Conservation (phyloP, 495 filamentous ascomycete species). For the Cenococcum geophilum region DNA sequence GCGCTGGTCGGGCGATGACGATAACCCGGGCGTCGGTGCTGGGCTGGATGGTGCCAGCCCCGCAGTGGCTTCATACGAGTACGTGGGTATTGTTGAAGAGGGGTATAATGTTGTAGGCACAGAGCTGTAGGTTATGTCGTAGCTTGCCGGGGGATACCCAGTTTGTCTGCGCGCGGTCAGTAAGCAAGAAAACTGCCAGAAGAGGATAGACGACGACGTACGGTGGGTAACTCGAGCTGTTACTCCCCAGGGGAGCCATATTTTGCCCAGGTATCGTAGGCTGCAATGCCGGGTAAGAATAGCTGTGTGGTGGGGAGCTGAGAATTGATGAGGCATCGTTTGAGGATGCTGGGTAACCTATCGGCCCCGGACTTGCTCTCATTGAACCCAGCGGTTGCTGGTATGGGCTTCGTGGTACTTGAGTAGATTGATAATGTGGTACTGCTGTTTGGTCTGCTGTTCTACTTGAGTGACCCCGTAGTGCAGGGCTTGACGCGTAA, state of each 20-base stretch:
- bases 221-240: slow-evolving; percentile 29
- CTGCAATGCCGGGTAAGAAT: slow-evolving; percentile 24
- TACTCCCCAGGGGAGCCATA: slow-evolving; percentile 15
- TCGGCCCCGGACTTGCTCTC: slow-evolving; percentile 25
- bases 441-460: slow-evolving; percentile 12
- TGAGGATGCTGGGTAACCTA: slow-evolving; percentile 21
- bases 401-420: slow-evolving; percentile 25
- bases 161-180: slow-evolving; percentile 10
- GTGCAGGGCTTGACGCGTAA: slow-evolving; percentile 14
- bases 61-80: slow-evolving; percentile 17
- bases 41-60: slow-evolving; percentile 13
- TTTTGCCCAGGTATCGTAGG: slow-evolving; percentile 14
- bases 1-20: slow-evolving; percentile 16
- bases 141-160: slow-evolving; percentile 25
- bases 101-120: slow-evolving; percentile 27
- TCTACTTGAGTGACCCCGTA: slow-evolving; percentile 20
- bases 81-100: slow-evolving; percentile 11
- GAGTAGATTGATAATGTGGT: slow-evolving; percentile 25
- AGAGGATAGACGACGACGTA: slow-evolving; percentile 9
- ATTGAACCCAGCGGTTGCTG: slow-evolving; percentile 24
- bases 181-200: background rate
- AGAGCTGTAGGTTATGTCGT: slow-evolving; percentile 20
- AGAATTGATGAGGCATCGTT: slow-evolving; percentile 21
- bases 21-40: slow-evolving; percentile 13
- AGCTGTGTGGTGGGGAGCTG: slow-evolving; percentile 20